Evolutionary conservation across 2,329 filamentous ascomycete species (phyloP).

Genomic region (Aspergillus fumigatus): DNA sequence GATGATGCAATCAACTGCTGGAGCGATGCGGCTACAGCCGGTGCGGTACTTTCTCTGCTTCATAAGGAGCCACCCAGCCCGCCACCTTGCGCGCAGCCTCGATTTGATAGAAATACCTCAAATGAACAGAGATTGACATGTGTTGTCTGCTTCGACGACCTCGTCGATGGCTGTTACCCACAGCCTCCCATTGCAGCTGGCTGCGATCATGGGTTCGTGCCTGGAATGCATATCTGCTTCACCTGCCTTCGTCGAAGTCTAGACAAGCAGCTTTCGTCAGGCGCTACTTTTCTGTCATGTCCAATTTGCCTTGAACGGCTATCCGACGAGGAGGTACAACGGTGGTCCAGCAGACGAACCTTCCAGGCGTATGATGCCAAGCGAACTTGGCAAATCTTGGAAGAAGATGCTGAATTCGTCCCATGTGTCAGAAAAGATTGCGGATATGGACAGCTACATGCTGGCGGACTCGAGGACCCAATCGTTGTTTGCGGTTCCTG

Average conservation of each 20-base stretch:
- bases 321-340: constrained; percentile 11
- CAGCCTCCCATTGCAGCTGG: constrained; percentile 9
- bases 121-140: constrained; percentile 4
- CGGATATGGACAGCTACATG: constrained; percentile 16
- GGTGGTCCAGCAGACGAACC: constrained; percentile 13
- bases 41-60: constrained; percentile 14
- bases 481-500: constrained; percentile 14
- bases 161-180: constrained; percentile 7
- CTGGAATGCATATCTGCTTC: constrained; percentile 10
- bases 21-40: constrained; percentile 15
- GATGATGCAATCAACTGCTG: constrained; percentile 4
- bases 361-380: constrained; percentile 11
- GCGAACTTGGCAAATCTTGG: constrained; percentile 12
- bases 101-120: neutral
- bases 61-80: constrained; percentile 9
- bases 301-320: constrained; percentile 13
- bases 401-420: constrained; percentile 15
- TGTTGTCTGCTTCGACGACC: constrained; percentile 9
- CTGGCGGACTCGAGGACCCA: constrained; percentile 12
- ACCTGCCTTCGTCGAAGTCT: constrained; percentile 13
- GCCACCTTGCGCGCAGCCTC: neutral
- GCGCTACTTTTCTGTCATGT: constrained; percentile 5
- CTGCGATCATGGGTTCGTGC: constrained; percentile 11
- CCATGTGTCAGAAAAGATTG: constrained; percentile 10
- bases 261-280: constrained; percentile 10